Percentiles rank a stretch among this genome's conserved stretches.
These are phyloP conservation scores for Talaromyces piceae DNA, from an alignment of 2,329 filamentous ascomycete species.

Conservation along the genomic window DNA sequence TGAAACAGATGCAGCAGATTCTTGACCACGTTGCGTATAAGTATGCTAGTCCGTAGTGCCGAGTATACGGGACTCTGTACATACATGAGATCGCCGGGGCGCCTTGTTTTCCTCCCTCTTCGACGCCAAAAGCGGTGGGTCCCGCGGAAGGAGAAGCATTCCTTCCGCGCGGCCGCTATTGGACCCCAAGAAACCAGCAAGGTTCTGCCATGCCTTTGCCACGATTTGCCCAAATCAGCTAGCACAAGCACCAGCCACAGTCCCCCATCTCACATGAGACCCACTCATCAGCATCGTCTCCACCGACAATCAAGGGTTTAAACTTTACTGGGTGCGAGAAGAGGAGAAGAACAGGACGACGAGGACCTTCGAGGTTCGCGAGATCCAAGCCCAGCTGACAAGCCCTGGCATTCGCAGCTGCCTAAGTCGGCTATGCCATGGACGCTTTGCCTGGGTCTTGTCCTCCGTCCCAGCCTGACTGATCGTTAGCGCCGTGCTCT, in stretches of 20 bases:
- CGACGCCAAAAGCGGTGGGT: background rate
- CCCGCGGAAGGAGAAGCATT: background rate
- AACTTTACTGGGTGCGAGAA: background rate
- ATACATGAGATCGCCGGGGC: too few relatives aligned
- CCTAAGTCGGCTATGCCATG: background rate
- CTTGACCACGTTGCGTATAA: too few relatives aligned
- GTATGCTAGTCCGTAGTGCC: too few relatives aligned
- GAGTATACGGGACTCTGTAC: too few relatives aligned
- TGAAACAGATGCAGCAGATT: too few relatives aligned
- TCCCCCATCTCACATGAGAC: rapidly evolving
- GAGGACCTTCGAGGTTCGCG: too few relatives aligned
- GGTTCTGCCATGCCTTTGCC: background rate
- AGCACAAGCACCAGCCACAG: background rate
- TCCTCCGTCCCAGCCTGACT: too few relatives aligned
- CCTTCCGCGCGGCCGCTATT: background rate
- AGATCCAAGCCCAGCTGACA: background rate
- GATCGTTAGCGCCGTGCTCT: too few relatives aligned
- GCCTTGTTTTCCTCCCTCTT: too few relatives aligned
- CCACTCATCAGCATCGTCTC: background rate
- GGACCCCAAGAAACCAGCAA: background rate
- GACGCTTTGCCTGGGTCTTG: too few relatives aligned
- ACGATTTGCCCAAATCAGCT: background rate
- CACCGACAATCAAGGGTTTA: too few relatives aligned
- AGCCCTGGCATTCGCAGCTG: background rate
- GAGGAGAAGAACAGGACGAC: background rate